Evolutionary conservation across 768 basidiomycete species (phyloP).

Genomic region (Kondoa malvinella): DNA sequence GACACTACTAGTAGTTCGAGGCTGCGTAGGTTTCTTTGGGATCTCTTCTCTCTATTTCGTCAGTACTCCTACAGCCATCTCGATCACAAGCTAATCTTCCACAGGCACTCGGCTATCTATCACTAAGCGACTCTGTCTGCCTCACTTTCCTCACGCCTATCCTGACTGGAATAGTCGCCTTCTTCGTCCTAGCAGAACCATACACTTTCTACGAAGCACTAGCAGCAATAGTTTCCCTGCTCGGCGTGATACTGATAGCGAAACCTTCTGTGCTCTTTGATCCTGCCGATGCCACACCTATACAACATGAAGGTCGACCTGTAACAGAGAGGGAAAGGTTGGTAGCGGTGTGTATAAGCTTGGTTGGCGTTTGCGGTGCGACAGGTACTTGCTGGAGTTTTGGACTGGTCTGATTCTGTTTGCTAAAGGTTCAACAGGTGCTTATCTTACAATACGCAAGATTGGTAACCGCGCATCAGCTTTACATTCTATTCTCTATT

Average conservation of each 20-base stretch:
- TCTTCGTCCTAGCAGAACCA: constrained; percentile 23
- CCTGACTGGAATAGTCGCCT: constrained; percentile 41
- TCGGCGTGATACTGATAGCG: constrained; percentile 66
- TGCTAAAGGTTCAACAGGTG: background rate
- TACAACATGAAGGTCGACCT: constrained; percentile 12
- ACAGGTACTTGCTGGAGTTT: constrained; percentile 45
- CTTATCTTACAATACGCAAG: constrained; percentile 38
- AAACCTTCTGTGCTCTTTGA: constrained; percentile 61
- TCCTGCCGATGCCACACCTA: background rate
- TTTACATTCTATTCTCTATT: constrained; percentile 53
- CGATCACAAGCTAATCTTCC: too few relatives aligned
- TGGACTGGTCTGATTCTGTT: constrained; percentile 41
- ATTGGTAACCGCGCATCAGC: constrained; percentile 63
- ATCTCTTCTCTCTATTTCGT: constrained; percentile 33
- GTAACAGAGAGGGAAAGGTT: constrained; percentile 35
- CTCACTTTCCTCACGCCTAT: constrained; percentile 59
- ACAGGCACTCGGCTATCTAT: constrained; percentile 54
- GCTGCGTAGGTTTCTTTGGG: constrained; percentile 59
- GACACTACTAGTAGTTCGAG: constrained; percentile 42
- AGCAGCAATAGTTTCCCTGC: constrained; percentile 44
- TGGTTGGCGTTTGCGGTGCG: too few relatives aligned
- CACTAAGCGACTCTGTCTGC: constrained; percentile 59
- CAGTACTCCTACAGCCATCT: background rate
- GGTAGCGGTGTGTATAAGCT: constrained; percentile 40
- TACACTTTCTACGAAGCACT: constrained; percentile 23